Percentiles rank a stretch among this genome's conserved stretches.
These are phyloP conservation scores for Cladosporium sp. DNA, from an alignment of 2,329 filamentous ascomycete genomes.

Conservation along the genomic window DNA sequence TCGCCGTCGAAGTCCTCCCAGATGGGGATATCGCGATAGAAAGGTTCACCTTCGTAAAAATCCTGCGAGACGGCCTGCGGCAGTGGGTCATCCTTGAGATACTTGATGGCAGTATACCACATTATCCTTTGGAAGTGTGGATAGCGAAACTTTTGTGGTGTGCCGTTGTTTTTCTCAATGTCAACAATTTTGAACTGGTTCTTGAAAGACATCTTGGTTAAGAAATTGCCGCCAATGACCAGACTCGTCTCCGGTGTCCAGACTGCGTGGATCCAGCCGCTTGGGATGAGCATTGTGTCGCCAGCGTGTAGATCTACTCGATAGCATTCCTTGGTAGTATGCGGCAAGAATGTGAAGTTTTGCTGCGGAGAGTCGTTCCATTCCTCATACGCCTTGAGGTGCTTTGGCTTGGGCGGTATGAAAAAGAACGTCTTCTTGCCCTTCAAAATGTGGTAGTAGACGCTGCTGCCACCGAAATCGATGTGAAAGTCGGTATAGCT, in stretches of 20 bases:
- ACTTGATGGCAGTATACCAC: slow-evolving; percentile 63
- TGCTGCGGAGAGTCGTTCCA: slow-evolving; percentile 66
- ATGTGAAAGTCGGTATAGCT: slow-evolving; percentile 71
- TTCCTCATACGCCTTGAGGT: slow-evolving; percentile 66
- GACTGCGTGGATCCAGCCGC: slow-evolving; percentile 68
- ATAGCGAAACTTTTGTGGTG: slow-evolving; percentile 62
- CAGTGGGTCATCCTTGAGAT: slow-evolving; percentile 61
- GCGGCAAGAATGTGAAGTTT: slow-evolving; percentile 61
- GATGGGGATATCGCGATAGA: slow-evolving; percentile 52
- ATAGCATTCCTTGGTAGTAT: slow-evolving; percentile 63
- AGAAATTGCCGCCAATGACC: slow-evolving; percentile 67
- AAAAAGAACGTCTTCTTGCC: slow-evolving; percentile 69
- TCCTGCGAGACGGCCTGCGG: slow-evolving; percentile 52
- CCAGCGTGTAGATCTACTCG: slow-evolving; percentile 62
- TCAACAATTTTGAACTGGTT: slow-evolving; percentile 64
- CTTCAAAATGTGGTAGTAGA: slow-evolving; percentile 66
- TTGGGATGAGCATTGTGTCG: slow-evolving; percentile 67
- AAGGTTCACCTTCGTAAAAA: slow-evolving; percentile 54
- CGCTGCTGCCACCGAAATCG: slow-evolving; percentile 67
- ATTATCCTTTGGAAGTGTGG: slow-evolving; percentile 67
- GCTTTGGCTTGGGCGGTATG: slow-evolving; percentile 63
- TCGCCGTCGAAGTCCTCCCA: slow-evolving; percentile 56
- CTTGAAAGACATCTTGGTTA: slow-evolving; percentile 61
- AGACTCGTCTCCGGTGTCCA: slow-evolving; percentile 67
- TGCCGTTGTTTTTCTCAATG: slow-evolving; percentile 64